phyloP scores from a whole-genome alignment of 2,329 filamentous ascomycete species.

The Fusarium chlamydosporum region DNA sequence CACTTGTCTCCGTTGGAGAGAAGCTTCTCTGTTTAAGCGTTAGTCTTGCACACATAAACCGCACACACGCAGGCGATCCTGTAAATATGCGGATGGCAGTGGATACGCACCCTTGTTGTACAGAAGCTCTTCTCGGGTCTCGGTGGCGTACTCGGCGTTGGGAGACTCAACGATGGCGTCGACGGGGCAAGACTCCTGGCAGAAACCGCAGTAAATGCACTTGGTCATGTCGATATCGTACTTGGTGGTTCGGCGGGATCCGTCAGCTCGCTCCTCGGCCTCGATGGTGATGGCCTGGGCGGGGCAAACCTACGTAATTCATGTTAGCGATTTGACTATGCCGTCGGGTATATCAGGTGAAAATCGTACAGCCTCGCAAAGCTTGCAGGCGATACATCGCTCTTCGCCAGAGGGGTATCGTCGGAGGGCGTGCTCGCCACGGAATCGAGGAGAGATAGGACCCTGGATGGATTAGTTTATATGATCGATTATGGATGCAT shows the following conservation, averaged over 20 bases:
- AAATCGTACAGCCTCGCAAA: slow-evolving; percentile 84
- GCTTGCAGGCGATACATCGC: slow-evolving; percentile 99
- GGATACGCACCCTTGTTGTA: slow-evolving; percentile 86
- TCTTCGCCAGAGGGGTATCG: slow-evolving; percentile 98
- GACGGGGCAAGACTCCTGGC: slow-evolving; percentile 98
- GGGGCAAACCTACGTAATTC: slow-evolving; percentile 78
- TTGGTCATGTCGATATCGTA: slow-evolving; percentile 99
- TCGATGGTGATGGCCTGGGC: slow-evolving; percentile 99
- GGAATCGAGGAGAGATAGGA: slow-evolving; percentile 96
- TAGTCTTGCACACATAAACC: slow-evolving; percentile 25
- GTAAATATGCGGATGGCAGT: too few relatives aligned
- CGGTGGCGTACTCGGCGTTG: slow-evolving; percentile 74
- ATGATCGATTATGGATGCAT: slow-evolving; percentile 13
- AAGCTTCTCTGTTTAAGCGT: slow-evolving; percentile 75
- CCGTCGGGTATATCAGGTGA: not conserved
- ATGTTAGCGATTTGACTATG: slow-evolving; percentile 26
- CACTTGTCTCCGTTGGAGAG: slow-evolving; percentile 93
- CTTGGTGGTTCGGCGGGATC: slow-evolving; percentile 92
- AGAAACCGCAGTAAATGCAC: slow-evolving; percentile 99
- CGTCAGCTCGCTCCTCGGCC: slow-evolving; percentile 97
- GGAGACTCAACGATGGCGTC: slow-evolving; percentile 84
- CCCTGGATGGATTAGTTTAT: slow-evolving; percentile 65
- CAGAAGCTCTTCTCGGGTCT: slow-evolving; percentile 88
- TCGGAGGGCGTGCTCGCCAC: slow-evolving; percentile 96
- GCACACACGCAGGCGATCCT: too few relatives aligned